Evolutionary conservation across 1,284 basidiomycete species (phyloP).

Genomic region (Golubevia sp.): DNA sequence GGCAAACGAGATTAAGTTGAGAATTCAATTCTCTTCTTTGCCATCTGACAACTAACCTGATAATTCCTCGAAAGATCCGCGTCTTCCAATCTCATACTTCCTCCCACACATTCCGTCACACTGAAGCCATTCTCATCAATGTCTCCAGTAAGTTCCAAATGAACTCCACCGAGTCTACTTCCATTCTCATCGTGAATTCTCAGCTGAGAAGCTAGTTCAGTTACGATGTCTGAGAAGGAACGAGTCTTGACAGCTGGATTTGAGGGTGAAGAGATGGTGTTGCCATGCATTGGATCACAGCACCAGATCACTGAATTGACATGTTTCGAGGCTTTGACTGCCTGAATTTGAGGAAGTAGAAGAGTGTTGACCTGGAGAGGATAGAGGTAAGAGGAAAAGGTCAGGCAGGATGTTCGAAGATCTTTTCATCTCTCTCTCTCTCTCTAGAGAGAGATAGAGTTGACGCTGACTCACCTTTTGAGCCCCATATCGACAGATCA

Average conservation of each 20-base stretch:
- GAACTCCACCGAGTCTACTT: conserved; percentile 88
- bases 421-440: neutral
- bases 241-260: conserved; percentile 68
- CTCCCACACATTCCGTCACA: conserved; percentile 72
- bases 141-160: conserved; percentile 95
- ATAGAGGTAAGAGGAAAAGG: neutral
- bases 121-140: conserved; percentile 88
- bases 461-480: conserved; percentile 68
- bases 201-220: conserved; percentile 81
- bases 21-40: no score
- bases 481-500: conserved; percentile 93
- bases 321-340: conserved; percentile 79
- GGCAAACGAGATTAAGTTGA: conserved; percentile 10
- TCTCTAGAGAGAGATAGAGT: no score
- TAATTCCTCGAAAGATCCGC: conserved; percentile 67
- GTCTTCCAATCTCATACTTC: conserved; percentile 67
- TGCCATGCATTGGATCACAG: conserved; percentile 97
- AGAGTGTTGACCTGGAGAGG: conserved; percentile 64
- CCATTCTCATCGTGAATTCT: conserved; percentile 75
- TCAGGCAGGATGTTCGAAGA: neutral
- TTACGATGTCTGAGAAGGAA: conserved; percentile 86
- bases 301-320: conserved; percentile 79
- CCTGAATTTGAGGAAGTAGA: conserved; percentile 80
- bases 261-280: conserved; percentile 62
- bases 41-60: conserved; percentile 64